phyloP scores from a whole-genome alignment of 2,329 filamentous ascomycete species.

The Aspergillus calidoustus region DNA sequence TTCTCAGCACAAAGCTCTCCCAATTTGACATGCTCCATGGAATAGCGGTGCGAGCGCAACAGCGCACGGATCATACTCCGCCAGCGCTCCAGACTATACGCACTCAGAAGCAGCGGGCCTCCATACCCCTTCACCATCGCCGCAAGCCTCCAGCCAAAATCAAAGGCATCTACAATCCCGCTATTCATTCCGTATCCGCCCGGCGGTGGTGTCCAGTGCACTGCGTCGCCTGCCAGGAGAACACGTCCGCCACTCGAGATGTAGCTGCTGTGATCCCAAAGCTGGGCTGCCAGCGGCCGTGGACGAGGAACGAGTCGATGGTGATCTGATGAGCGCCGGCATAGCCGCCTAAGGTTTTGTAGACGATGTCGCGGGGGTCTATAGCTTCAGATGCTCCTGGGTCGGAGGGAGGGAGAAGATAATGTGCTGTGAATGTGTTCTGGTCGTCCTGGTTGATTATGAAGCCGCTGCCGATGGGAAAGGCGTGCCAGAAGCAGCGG shows the following conservation, averaged over 20 bases:
- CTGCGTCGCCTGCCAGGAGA: slow-evolving; percentile 41
- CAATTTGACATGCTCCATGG: slow-evolving; percentile 17
- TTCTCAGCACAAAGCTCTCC: not conserved
- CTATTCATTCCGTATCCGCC: slow-evolving; percentile 48
- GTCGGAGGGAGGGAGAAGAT: slow-evolving; percentile 13
- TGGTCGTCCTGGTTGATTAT: slow-evolving; percentile 39
- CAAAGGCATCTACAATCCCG: slow-evolving; percentile 41
- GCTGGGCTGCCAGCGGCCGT: slow-evolving; percentile 35
- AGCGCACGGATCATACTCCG: slow-evolving; percentile 34
- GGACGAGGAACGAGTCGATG: slow-evolving; percentile 41
- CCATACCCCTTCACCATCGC: slow-evolving; percentile 33
- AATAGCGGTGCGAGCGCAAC: slow-evolving; percentile 26
- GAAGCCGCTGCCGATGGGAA: slow-evolving; percentile 29
- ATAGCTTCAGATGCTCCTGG: slow-evolving; percentile 20
- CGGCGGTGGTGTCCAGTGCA: slow-evolving; percentile 40
- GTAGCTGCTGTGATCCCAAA: slow-evolving; percentile 34
- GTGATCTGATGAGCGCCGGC: slow-evolving; percentile 26
- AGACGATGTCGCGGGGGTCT: slow-evolving; percentile 30
- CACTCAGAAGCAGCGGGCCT: slow-evolving; percentile 26
- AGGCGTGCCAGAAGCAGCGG: slow-evolving; percentile 41
- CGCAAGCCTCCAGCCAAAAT: slow-evolving; percentile 43
- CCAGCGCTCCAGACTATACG: slow-evolving; percentile 36
- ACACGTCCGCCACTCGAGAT: slow-evolving; percentile 22
- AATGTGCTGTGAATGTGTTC: slow-evolving; percentile 41
- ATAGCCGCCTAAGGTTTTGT: slow-evolving; percentile 28